Conservation (phyloP, 225 moss, liverwort and hornwort species). For the Neckera pumila region DNA sequence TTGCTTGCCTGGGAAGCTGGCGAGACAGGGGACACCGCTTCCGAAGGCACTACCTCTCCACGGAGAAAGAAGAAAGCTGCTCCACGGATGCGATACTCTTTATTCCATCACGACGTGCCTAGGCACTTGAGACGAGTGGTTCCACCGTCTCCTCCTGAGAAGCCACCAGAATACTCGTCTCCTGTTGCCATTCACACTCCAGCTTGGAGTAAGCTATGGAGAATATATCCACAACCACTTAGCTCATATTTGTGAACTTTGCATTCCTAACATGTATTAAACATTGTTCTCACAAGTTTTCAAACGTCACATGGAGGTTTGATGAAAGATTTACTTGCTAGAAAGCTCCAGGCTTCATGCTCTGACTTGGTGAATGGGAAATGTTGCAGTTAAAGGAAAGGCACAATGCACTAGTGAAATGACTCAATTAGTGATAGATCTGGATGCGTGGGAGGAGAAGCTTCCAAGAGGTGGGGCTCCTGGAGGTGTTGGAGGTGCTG, state of each 20-base stretch:
- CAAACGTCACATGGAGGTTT: background rate
- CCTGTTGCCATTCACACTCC: conserved; percentile 11
- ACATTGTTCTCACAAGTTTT: background rate
- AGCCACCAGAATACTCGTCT: conserved; percentile 22
- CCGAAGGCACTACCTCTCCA: background rate
- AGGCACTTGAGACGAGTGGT: conserved; percentile 9
- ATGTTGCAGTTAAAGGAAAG: conserved; percentile 22
- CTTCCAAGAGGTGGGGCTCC: background rate
- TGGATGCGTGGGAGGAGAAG: conserved; percentile 35
- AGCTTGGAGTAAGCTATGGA: conserved; percentile 16
- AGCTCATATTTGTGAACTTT: background rate
- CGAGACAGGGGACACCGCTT: background rate
- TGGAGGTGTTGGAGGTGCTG: background rate
- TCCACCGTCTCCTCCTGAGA: conserved; percentile 3
- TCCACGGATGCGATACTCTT: conserved; percentile 26
- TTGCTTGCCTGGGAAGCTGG: background rate
- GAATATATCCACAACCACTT: background rate
- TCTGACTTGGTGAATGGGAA: background rate
- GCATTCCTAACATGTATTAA: background rate
- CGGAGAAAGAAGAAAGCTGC: background rate
- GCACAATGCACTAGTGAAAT: background rate
- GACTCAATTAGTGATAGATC: conserved; percentile 12
- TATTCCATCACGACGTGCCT: conserved; percentile 38
- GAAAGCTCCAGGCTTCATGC: background rate
- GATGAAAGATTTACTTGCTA: background rate